Conservation (phyloP, 2,329 filamentous ascomycete genomes). For the Pseudogymnoascus sp. region DNA sequence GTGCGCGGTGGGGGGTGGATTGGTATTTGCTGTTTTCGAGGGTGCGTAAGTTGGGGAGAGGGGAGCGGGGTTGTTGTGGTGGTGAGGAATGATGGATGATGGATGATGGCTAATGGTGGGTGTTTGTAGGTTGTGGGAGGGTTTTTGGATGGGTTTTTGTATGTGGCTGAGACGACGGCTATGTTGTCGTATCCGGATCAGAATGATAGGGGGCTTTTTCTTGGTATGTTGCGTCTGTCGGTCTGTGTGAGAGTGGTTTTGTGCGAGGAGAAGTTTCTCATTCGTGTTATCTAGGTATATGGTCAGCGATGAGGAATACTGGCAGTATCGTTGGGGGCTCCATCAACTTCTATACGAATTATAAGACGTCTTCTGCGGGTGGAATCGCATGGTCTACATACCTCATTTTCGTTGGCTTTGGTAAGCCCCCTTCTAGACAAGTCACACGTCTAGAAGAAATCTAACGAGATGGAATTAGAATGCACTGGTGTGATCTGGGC, state of each 20-base stretch:
- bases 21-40: slow-evolving; percentile 29
- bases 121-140: slow-evolving; percentile 19
- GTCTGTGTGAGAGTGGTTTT: no score
- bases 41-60: neutral
- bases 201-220: slow-evolving; percentile 30
- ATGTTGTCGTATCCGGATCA: slow-evolving; percentile 32
- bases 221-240: slow-evolving; percentile 14
- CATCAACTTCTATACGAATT: slow-evolving; percentile 30
- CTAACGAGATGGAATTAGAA: neutral
- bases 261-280: neutral
- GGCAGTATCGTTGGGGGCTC: slow-evolving; percentile 31
- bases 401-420: slow-evolving; percentile 27
- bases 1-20: slow-evolving; percentile 24
- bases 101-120: no score
- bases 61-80: neutral
- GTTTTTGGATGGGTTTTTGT: slow-evolving; percentile 24
- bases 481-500: slow-evolving; percentile 26
- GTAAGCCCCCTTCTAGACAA: slow-evolving; percentile 12
- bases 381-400: slow-evolving; percentile 29
- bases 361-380: slow-evolving; percentile 15
- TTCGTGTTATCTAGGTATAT: slow-evolving; percentile 18
- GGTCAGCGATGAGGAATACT: slow-evolving; percentile 29
- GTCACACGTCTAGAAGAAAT: neutral
- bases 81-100: neutral
- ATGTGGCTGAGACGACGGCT: slow-evolving; percentile 31